Conservation (phyloP, 352 stramenopile genomes). For the Phytophthora agathidicida region DNA sequence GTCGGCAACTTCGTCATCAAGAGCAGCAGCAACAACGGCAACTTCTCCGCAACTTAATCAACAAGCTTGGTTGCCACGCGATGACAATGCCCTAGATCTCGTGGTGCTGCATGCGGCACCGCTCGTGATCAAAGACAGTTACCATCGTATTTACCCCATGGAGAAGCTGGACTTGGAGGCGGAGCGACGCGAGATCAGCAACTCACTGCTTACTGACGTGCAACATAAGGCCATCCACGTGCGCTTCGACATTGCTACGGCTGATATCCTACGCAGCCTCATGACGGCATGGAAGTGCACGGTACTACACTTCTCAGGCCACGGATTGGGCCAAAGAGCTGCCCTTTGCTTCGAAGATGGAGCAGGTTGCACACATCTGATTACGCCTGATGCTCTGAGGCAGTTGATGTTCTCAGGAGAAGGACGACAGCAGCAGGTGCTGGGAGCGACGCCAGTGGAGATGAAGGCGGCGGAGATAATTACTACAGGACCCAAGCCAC, state of each 20-base stretch:
- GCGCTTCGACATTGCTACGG: constrained; percentile 80
- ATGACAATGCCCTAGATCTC: constrained; percentile 70
- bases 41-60: constrained; percentile 13
- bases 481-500: constrained; percentile 12
- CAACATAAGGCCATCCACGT: constrained; percentile 78
- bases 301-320: constrained; percentile 83
- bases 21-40: constrained; percentile 3
- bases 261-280: constrained; percentile 74
- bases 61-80: constrained; percentile 21
- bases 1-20: constrained; percentile 4
- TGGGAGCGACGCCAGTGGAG: constrained; percentile 25
- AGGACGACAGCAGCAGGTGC: constrained; percentile 21
- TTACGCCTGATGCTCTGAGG: constrained; percentile 65
- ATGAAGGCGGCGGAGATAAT: constrained; percentile 2
- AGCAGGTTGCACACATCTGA: constrained; percentile 72
- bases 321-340: constrained; percentile 69
- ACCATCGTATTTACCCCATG: constrained; percentile 78
- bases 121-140: constrained; percentile 78
- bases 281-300: constrained; percentile 80
- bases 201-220: constrained; percentile 71
- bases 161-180: constrained; percentile 84
- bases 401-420: constrained; percentile 73
- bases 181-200: constrained; percentile 73
- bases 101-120: constrained; percentile 83
- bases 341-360: constrained; percentile 85